Evolutionary conservation across 1,284 basidiomycete species (phyloP).

Genomic region (Trametes versicolor): DNA sequence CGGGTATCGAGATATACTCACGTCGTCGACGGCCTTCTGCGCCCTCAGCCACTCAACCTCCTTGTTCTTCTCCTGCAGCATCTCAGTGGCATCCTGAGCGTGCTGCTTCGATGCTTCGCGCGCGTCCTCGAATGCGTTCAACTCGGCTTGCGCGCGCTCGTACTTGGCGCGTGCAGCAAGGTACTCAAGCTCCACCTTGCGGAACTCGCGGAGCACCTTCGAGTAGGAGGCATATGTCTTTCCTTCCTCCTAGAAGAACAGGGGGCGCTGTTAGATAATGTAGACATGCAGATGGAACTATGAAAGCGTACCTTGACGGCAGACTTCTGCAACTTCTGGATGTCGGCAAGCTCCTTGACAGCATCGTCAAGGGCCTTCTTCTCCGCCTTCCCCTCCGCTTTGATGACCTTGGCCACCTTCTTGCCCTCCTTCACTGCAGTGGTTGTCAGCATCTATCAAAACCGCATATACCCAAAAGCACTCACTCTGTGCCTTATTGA

Average conservation of each 20-base stretch:
- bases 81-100: slow-evolving; percentile 57
- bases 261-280: neutral
- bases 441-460: neutral
- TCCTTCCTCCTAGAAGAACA: slow-evolving; percentile 53
- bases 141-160: slow-evolving; percentile 55
- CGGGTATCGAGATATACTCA: slow-evolving; percentile 33
- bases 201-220: slow-evolving; percentile 53
- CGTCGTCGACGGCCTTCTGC: slow-evolving; percentile 61
- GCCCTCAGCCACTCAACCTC: slow-evolving; percentile 61
- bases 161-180: slow-evolving; percentile 57
- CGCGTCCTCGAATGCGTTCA: slow-evolving; percentile 53
- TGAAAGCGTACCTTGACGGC: slow-evolving; percentile 56
- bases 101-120: slow-evolving; percentile 56
- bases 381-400: slow-evolving; percentile 61
- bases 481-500: slow-evolving; percentile 59
- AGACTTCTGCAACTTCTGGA: slow-evolving; percentile 62
- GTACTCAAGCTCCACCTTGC: slow-evolving; percentile 59
- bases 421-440: slow-evolving; percentile 57
- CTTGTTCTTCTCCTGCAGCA: slow-evolving; percentile 60
- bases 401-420: slow-evolving; percentile 61
- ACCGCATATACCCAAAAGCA: slow-evolving; percentile 12
- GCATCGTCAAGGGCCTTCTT: slow-evolving; percentile 56
- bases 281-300: neutral
- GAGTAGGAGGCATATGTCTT: slow-evolving; percentile 54
- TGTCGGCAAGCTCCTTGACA: slow-evolving; percentile 59